Conservation (phyloP, 2,329 filamentous ascomycete genomes). For the Monilinia fructicola region DNA sequence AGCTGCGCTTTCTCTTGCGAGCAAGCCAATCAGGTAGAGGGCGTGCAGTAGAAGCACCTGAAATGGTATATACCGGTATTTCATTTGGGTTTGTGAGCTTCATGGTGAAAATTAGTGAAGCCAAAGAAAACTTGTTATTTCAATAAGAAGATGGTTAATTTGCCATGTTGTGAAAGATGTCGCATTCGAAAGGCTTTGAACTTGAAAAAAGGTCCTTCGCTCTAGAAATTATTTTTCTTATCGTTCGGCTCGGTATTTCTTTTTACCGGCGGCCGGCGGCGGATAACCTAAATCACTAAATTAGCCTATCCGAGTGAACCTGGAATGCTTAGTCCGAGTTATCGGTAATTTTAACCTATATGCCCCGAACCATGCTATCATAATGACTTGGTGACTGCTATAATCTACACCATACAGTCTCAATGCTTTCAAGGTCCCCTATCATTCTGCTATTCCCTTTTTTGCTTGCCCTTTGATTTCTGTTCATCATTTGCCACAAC, state of each 20-base stretch:
- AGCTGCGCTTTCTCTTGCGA: slow-evolving; percentile 80
- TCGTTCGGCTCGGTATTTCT: not conserved
- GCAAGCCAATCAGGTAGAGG: slow-evolving; percentile 95
- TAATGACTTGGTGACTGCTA: not conserved
- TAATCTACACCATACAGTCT: not conserved
- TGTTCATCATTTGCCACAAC: not conserved
- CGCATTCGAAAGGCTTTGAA: not conserved
- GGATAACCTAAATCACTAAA: not conserved
- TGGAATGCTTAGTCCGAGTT: slow-evolving; percentile 16
- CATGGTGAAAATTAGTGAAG: slow-evolving; percentile 51
- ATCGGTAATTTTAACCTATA: slow-evolving; percentile 15
- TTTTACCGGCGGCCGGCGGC: slow-evolving; percentile 10
- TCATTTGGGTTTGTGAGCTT: slow-evolving; percentile 79
- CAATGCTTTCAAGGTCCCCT: slow-evolving; percentile 16
- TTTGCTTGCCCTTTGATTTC: slow-evolving; percentile 1
- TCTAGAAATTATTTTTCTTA: slow-evolving; percentile 23
- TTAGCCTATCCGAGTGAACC: slow-evolving; percentile 10
- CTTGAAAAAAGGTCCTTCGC: slow-evolving; percentile 10
- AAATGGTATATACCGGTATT: slow-evolving; percentile 92
- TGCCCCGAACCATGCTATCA: slow-evolving; percentile 14
- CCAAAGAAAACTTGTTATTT: not conserved
- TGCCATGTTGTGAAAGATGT: slow-evolving; percentile 15
- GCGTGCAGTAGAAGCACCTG: slow-evolving; percentile 82
- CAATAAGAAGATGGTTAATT: not conserved
- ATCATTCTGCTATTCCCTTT: not conserved